Evolutionary conservation across 2,329 filamentous ascomycete species (phyloP).

Genomic region (Lasiodiplodia gonubiensis): DNA sequence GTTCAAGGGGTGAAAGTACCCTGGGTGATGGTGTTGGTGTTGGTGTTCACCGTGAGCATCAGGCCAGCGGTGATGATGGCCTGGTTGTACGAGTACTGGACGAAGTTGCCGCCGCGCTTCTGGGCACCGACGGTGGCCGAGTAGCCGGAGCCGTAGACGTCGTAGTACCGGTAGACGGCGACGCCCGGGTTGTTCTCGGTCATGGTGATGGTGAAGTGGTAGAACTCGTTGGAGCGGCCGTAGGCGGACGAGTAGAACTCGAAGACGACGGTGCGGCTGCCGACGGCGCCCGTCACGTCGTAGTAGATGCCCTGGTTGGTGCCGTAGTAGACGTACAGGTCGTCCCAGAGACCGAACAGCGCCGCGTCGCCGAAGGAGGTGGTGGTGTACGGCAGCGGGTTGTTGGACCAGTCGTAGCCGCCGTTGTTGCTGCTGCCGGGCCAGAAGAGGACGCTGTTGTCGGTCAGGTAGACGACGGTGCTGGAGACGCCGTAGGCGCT

Average conservation of each 20-base stretch:
- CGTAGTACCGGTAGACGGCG: neutral
- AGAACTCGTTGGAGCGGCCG: neutral
- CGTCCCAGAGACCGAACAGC: neutral
- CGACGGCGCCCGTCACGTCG: neutral
- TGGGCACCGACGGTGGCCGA: neutral
- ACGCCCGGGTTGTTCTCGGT: neutral
- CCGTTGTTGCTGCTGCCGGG: rapidly evolving
- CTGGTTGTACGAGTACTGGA: neutral
- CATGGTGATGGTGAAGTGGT: constrained; percentile 10
- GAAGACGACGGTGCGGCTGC: neutral
- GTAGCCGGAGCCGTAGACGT: neutral
- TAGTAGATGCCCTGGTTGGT: constrained; percentile 3
- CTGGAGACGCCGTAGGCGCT: neutral
- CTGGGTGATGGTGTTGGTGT: neutral
- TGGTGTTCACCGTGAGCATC: neutral
- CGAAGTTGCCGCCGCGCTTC: neutral
- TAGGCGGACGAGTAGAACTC: neutral
- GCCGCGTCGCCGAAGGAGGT: neutral
- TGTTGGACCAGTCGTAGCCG: neutral
- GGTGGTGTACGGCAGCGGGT: neutral
- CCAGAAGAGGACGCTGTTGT: neutral
- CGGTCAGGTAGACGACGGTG: neutral
- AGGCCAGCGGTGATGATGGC: neutral
- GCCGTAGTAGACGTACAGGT: neutral
- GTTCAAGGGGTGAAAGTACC: neutral